These are phyloP conservation scores for Sanghuangporus weigelae DNA, from an alignment of 1,284 basidiomycete species.

Conservation along the genomic window DNA sequence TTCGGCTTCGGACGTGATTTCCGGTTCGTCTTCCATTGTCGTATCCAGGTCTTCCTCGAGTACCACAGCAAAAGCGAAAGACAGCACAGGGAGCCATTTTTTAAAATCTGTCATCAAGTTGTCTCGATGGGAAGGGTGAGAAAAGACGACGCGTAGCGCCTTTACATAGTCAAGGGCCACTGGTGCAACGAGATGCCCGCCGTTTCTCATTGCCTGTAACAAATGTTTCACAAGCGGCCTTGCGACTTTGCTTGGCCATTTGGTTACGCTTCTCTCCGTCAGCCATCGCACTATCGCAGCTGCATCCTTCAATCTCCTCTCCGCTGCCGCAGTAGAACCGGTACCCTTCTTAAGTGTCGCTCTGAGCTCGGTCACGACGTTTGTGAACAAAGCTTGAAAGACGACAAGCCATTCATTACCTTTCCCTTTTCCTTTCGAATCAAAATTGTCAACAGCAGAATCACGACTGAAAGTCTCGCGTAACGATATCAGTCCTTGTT, in stretches of 20 bases:
- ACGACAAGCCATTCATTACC: conserved; percentile 61
- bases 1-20: conserved; percentile 23
- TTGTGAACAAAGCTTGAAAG: conserved; percentile 68
- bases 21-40: conserved; percentile 36
- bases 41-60: conserved; percentile 55
- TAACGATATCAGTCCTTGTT: conserved; percentile 57
- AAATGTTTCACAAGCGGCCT: conserved; percentile 65
- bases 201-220: conserved; percentile 52
- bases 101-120: conserved; percentile 49
- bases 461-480: conserved; percentile 57
- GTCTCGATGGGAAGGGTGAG: conserved; percentile 73
- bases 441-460: conserved; percentile 47
- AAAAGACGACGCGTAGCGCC: conserved; percentile 59
- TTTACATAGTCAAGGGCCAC: conserved; percentile 82
- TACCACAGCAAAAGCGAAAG: conserved; percentile 72
- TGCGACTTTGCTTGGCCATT: conserved; percentile 49
- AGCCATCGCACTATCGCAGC: conserved; percentile 69
- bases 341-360: conserved; percentile 45
- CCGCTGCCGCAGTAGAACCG: conserved; percentile 34
- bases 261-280: conserved; percentile 49
- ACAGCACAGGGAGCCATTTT: conserved; percentile 65
- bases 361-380: conserved; percentile 59
- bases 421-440: conserved; percentile 39
- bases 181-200: conserved; percentile 52
- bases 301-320: conserved; percentile 56